Evolutionary conservation across 2,329 filamentous ascomycete genomes (phyloP), one percentile per base, ranked within the genome.

Genomic region (Ophiostoma ulmi): DNA sequence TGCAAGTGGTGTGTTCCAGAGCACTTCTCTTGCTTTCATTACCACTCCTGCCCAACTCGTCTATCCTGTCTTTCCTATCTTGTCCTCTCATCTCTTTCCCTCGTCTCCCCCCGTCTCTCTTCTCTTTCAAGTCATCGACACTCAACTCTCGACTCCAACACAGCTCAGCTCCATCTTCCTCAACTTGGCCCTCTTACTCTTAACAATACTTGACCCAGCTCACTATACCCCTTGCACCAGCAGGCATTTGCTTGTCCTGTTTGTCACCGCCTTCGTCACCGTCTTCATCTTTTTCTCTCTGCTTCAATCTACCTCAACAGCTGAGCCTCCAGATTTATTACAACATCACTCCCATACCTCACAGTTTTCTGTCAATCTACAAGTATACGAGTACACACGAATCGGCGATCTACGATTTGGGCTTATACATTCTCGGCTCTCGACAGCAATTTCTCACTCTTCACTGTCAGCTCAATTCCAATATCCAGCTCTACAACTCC

Each of bases 171-270:
- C 10, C 58, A 63, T 35, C 26, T 36, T 11, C n/a, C 52, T 61
- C 61, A 8, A 7, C n/a, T 17, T 20, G 35, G 13, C 35, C 31
- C 17, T 35, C 31, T 20, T 3, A 36, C 61, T 64, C 17, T 17
- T 17, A 58, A 17, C 8, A n/a, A 36, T 26, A 22, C 36, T 63
- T 26, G 26, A 63, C 35, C 58, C 26, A 63, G 58, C 58, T 58
- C 13, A 14, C 26, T 63, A 63, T 63, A 63, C 58, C 7, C 13
- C 5, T 36, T 67, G 17, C 14, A 39, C 55, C 41, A 70, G 71
- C 73, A 75, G 72, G 69, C 72, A 74, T 71, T 74, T 70, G 69
- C 71, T 76, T 76, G 74, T 72, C 73, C 73, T 75, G 75, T 70
- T 58, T 38, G 66, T 41, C 61, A 22, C 1, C 68, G 20, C 26